Evolutionary conservation across 306 rosid species (phyloP), one percentile per base, ranked within the genome.

Genomic region (Adenanthera pavonina): DNA sequence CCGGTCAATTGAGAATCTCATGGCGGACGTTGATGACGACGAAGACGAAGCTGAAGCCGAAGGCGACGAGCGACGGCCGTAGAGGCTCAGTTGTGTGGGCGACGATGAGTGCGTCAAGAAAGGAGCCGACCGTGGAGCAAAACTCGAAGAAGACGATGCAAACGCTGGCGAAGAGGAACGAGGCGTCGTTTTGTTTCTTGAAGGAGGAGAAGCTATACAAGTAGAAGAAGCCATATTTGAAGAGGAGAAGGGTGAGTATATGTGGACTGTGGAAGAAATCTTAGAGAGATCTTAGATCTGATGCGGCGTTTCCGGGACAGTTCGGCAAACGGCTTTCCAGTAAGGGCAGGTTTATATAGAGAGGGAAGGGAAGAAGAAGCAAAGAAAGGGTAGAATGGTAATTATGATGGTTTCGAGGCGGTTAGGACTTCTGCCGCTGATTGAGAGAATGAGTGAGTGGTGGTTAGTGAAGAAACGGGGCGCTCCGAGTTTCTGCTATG

Each of bases 121-220:
- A 8, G 82, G 25, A 3, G 91, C 69, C 1, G 87, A 41, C 1
- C 48, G 25, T 7, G 87, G 52, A 56, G 90, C 25, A 87, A 89
- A 89, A 47, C 51, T 74, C 1, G 88, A 85, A 2, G 87, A 74
- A 0, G 93, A 85, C 6, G 90, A 92, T 1, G 94, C 92, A 71
- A 88, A 92, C 10, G 91, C 69, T 2, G 92, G 79, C 0, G 86
- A 76, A 7, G 68, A 72, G 2, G 88, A 61, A 40, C 57, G 66
- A 15, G 53, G 15, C 38, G 56, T 38, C 59, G 85, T 74, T 62
- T 77, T 73, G 78, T 3, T 68, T 83, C 89, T 83, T 68, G 89
- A 73, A 59, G 84, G 78, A 44, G 53, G 79, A 36, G 60, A 52
- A 17, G 77, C 57, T 46, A 61, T 57, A 2, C 54, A 69, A 13